Evolutionary conservation across 192 early-diverging fungal genomes (phyloP).

Genomic region (Umbelopsis isabellina): DNA sequence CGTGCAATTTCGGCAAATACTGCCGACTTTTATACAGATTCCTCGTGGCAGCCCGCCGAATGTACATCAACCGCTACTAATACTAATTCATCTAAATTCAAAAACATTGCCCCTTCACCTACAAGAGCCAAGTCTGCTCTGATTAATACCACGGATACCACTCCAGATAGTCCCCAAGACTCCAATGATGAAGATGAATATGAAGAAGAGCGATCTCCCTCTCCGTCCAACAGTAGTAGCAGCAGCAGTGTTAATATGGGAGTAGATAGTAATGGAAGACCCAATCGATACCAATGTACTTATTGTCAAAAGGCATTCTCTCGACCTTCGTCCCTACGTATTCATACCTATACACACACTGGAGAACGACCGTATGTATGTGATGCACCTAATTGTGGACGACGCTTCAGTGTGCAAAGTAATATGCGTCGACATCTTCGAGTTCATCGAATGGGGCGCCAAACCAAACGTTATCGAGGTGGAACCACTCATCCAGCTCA

Average conservation of each 20-base stretch:
- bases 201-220: conserved; percentile 19
- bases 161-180: conserved; percentile 5
- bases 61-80: conserved; percentile 9
- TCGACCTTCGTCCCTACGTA: conserved; percentile 59
- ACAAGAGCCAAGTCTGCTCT: conserved; percentile 2
- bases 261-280: conserved; percentile 24
- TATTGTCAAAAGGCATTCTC: conserved; percentile 63
- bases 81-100: conserved; percentile 21
- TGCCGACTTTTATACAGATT: conserved; percentile 32
- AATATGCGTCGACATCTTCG: conserved; percentile 40
- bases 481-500: conserved; percentile 44
- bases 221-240: conserved; percentile 12
- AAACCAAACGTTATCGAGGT: conserved; percentile 41
- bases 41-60: conserved; percentile 19
- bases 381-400: conserved; percentile 37
- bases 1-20: conserved; percentile 43
- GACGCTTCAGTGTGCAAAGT: conserved; percentile 36
- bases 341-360: conserved; percentile 66
- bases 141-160: conserved; percentile 8
- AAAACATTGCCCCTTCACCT: conserved; percentile 23
- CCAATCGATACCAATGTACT: conserved; percentile 51
- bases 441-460: conserved; percentile 40
- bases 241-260: conserved; percentile 21
- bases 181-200: conserved; percentile 16
- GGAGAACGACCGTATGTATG: conserved; percentile 65